phyloP scores from a whole-genome alignment of 108 stramenopile species.

The Skeletonema menzelii region DNA sequence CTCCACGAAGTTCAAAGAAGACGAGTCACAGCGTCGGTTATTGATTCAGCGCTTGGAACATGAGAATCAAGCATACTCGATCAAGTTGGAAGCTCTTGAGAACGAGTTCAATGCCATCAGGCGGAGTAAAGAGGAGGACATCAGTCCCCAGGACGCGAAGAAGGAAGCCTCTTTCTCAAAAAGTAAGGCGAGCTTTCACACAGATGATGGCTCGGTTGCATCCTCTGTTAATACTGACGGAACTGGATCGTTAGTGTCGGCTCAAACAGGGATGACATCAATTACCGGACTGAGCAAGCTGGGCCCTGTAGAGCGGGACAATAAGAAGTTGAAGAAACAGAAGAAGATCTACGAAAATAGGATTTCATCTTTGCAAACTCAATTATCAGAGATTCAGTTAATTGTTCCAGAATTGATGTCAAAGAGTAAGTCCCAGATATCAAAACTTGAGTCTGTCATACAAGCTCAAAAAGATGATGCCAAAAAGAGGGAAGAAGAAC shows the following conservation, averaged over 20 bases:
- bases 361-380: constrained; percentile 38
- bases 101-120: not conserved
- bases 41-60: constrained; percentile 41
- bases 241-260: not conserved
- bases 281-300: constrained; percentile 9
- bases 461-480: constrained; percentile 19
- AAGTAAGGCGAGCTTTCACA: not conserved
- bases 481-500: constrained; percentile 11
- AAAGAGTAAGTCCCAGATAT: constrained; percentile 41
- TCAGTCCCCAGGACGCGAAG: not conserved
- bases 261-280: constrained; percentile 1
- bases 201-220: constrained; percentile 15
- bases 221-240: not conserved
- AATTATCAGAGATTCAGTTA: constrained; percentile 43
- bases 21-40: constrained; percentile 33
- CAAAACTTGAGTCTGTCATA: constrained; percentile 26
- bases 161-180: not conserved
- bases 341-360: constrained; percentile 33
- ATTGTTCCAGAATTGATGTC: constrained; percentile 46
- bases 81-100: constrained; percentile 26
- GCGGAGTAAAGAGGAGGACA: not conserved
- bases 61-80: constrained; percentile 41
- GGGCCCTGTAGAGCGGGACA: constrained; percentile 24
- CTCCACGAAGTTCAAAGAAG: constrained; percentile 40
- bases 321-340: constrained; percentile 38